Conservation (phyloP, 208 protist genomes). For the Porcisia deanei region DNA sequence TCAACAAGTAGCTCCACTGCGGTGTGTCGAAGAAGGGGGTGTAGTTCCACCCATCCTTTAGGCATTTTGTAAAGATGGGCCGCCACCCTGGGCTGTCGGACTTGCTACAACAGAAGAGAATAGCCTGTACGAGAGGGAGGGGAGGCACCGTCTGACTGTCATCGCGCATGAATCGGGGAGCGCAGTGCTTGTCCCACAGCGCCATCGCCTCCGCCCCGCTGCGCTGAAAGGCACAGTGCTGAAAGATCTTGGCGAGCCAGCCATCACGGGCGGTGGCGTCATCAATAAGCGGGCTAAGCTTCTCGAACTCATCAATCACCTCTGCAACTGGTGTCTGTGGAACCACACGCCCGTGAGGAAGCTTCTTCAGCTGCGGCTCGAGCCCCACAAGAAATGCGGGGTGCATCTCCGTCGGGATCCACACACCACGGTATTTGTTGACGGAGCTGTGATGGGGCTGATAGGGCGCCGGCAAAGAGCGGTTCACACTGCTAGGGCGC, state of each 20-base stretch:
- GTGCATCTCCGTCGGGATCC: slow-evolving; percentile 84
- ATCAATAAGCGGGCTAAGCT: slow-evolving; percentile 63
- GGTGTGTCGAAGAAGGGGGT: slow-evolving; percentile 80
- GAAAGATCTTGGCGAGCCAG: slow-evolving; percentile 86
- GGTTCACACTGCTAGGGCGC: slow-evolving; percentile 79
- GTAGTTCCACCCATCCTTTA: slow-evolving; percentile 86
- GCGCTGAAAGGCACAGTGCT: slow-evolving; percentile 85
- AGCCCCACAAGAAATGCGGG: slow-evolving; percentile 75
- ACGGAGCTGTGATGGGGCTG: slow-evolving; percentile 61
- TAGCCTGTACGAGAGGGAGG: slow-evolving; percentile 72
- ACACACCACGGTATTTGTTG: slow-evolving; percentile 87
- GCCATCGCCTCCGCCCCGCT: slow-evolving; percentile 61
- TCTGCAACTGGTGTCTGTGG: slow-evolving; percentile 75
- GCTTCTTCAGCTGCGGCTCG: slow-evolving; percentile 80
- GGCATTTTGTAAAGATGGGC: slow-evolving; percentile 72
- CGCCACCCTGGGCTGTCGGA: slow-evolving; percentile 66
- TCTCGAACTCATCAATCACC: slow-evolving; percentile 77
- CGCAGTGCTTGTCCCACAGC: slow-evolving; percentile 72
- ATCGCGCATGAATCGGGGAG: slow-evolving; percentile 60
- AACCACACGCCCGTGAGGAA: slow-evolving; percentile 75
- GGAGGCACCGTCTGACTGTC: slow-evolving; percentile 44
- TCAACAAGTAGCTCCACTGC: slow-evolving; percentile 86
- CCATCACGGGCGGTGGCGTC: slow-evolving; percentile 65
- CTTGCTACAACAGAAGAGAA: slow-evolving; percentile 84
- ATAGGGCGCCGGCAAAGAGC: slow-evolving; percentile 67